phyloP scores from a whole-genome alignment of 2,329 filamentous ascomycete species.

The Metarhizium rileyi region DNA sequence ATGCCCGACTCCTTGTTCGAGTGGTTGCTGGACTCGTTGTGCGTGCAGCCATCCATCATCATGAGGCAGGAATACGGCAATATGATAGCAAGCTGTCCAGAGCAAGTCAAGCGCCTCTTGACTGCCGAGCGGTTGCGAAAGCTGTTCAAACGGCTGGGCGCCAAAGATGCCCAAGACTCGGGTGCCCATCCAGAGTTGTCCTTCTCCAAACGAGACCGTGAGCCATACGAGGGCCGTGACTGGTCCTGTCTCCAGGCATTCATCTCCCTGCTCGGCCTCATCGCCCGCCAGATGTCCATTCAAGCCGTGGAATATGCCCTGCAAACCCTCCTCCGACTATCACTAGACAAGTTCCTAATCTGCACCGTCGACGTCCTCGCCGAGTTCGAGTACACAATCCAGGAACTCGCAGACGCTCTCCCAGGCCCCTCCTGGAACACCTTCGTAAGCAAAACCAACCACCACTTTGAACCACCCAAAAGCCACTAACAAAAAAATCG shows the following conservation, averaged over 20 bases:
- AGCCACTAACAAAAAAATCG: neutral
- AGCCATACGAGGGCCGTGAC: constrained; percentile 28
- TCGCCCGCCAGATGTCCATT: constrained; percentile 26
- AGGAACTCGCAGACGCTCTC: constrained; percentile 33
- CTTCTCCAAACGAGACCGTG: constrained; percentile 13
- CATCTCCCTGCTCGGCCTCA: constrained; percentile 29
- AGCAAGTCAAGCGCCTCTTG: constrained; percentile 35
- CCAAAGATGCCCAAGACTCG: constrained; percentile 25
- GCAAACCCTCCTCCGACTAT: constrained; percentile 42
- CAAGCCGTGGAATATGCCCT: constrained; percentile 29
- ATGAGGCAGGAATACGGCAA: constrained; percentile 52
- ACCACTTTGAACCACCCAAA: neutral
- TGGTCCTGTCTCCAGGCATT: constrained; percentile 37
- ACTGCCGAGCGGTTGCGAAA: constrained; percentile 34
- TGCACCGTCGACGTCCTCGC: constrained; percentile 31
- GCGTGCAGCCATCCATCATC: constrained; percentile 42
- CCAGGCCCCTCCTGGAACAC: constrained; percentile 25
- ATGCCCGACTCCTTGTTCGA: constrained; percentile 55
- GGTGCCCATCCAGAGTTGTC: constrained; percentile 27
- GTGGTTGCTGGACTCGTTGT: constrained; percentile 56
- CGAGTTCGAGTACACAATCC: constrained; percentile 32
- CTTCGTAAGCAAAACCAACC: constrained; percentile 27
- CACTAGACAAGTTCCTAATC: constrained; percentile 41
- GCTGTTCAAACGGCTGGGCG: constrained; percentile 52
- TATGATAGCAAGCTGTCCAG: constrained; percentile 36